Conservation (phyloP, 805 yeast species). For the Lachancea waltii region DNA sequence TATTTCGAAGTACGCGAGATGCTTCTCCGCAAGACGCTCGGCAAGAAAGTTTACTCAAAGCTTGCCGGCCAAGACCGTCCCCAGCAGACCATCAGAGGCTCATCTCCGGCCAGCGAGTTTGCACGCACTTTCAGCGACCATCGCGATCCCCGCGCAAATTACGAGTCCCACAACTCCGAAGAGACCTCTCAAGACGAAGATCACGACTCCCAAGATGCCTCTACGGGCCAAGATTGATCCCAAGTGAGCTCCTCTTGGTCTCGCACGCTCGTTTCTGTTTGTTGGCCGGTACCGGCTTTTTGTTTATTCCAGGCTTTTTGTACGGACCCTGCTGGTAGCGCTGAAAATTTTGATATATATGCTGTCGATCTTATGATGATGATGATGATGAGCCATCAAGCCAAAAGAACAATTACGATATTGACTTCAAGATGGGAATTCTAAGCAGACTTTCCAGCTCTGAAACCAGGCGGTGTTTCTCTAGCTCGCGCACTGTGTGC, state of each 20-base stretch:
- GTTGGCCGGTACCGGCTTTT: conserved; percentile 8
- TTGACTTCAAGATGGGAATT: conserved; percentile 2
- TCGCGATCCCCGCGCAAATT: not conserved
- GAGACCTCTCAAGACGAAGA: not conserved
- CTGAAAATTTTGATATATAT: conserved; percentile 4
- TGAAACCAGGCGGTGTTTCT: conserved; percentile 19
- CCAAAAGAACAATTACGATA: not conserved
- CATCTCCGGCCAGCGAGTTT: conserved; percentile 32
- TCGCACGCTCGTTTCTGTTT: no score
- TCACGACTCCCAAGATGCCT: not conserved
- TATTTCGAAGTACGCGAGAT: conserved; percentile 81
- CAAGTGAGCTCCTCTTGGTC: no score
- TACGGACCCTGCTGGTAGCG: not conserved
- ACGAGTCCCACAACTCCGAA: not conserved
- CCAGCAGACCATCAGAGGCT: conserved; percentile 42
- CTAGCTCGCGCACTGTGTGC: conserved; percentile 22
- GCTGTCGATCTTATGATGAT: not conserved
- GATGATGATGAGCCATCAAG: conserved; percentile 1
- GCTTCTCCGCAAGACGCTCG: conserved; percentile 34
- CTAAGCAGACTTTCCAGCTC: conserved; percentile 9
- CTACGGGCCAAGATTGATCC: no score
- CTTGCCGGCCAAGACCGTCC: conserved; percentile 41
- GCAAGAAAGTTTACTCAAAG: conserved; percentile 29
- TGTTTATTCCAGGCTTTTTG: not conserved
- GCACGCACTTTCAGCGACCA: conserved; percentile 24